These are phyloP conservation scores for Pseudomonodictys pantanalensis DNA, from an alignment of 495 filamentous ascomycete genomes.

Conservation along the genomic window DNA sequence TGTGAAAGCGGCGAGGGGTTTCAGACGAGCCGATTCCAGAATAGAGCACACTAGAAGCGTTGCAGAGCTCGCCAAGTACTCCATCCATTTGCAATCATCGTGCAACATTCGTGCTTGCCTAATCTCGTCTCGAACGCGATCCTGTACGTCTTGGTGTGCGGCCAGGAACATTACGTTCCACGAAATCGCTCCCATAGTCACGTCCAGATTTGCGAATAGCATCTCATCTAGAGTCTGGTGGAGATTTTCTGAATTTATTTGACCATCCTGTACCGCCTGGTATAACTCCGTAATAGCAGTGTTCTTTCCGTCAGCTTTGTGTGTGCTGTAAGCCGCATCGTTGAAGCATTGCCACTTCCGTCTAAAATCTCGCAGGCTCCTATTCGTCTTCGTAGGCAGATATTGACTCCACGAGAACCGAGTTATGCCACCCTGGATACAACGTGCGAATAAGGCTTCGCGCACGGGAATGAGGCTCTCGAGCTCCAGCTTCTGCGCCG, in stretches of 20 bases:
- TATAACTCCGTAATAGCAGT: conserved; percentile 27
- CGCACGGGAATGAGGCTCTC: conserved; percentile 26
- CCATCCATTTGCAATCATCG: neutral
- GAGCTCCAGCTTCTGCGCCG: conserved; percentile 24
- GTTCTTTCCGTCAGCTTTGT: no score
- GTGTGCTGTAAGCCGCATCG: neutral
- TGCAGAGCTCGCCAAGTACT: neutral
- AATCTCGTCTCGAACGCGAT: neutral
- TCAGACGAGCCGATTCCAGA: conserved; percentile 41
- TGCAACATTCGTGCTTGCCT: no score
- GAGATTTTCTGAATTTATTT: conserved; percentile 32
- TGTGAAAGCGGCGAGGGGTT: conserved; percentile 42
- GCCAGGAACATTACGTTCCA: conserved; percentile 47
- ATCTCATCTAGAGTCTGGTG: conserved; percentile 47
- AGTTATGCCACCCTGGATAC: conserved; percentile 38
- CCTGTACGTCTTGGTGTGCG: conserved; percentile 29
- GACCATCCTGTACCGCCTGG: conserved; percentile 15
- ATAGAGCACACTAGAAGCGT: conserved; percentile 39
- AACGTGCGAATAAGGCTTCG: conserved; percentile 35
- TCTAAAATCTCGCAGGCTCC: conserved; percentile 4
- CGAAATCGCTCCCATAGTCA: conserved; percentile 42
- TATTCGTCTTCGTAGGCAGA: conserved; percentile 7
- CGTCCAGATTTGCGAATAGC: conserved; percentile 50
- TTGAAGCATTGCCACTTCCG: conserved; percentile 3
- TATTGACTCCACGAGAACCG: conserved; percentile 24